Conservation (phyloP, 495 filamentous ascomycete species). For the Neurospora sp. region DNA sequence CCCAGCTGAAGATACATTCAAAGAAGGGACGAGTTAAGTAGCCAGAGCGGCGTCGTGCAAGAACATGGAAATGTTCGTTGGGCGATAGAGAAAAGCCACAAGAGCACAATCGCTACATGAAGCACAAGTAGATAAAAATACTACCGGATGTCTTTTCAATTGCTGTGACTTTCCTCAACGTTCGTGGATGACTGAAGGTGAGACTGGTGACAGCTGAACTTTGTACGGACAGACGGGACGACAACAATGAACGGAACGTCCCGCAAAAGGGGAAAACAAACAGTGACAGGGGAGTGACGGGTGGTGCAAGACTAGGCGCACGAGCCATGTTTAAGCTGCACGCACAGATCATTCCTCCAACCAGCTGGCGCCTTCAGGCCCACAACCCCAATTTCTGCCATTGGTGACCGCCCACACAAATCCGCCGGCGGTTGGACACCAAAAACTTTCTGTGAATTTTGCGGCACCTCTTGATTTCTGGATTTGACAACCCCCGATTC, state of each 20-base stretch:
- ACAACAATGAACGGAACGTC: neutral
- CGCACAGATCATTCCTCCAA: neutral
- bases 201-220: neutral
- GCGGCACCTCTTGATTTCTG: slow-evolving; percentile 9
- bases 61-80: neutral
- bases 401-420: slow-evolving; percentile 4
- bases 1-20: neutral
- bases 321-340: neutral
- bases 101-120: neutral
- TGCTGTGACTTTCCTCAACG: neutral
- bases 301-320: neutral
- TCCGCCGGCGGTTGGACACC: neutral
- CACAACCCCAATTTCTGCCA: neutral
- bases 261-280: neutral
- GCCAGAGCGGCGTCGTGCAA: neutral
- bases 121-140: neutral
- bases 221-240: neutral
- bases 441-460: slow-evolving; percentile 9
- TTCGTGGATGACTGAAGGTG: neutral
- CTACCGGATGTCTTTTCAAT: neutral
- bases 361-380: neutral
- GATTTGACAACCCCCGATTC: slow-evolving; percentile 28
- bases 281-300: neutral
- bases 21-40: neutral
- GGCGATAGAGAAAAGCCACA: neutral